These are phyloP conservation scores for Hypholoma sublateritium DNA, from an alignment of 768 basidiomycete genomes.

Conservation along the genomic window DNA sequence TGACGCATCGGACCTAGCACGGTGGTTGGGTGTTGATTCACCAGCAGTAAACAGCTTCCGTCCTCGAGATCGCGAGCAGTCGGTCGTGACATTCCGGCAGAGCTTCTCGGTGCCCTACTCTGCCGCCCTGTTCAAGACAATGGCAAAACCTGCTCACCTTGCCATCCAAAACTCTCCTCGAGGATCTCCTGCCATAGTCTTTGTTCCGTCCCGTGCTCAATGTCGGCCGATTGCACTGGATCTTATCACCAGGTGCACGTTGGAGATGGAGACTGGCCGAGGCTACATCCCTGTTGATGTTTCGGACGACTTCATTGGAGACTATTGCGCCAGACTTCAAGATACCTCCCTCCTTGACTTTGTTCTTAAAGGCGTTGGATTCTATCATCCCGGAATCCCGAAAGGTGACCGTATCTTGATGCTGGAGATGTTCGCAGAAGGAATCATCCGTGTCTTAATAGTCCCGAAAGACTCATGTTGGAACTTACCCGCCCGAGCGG, in stretches of 20 bases:
- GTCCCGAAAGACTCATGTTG: slow-evolving; percentile 84
- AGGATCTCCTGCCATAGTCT: slow-evolving; percentile 66
- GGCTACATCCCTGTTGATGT: slow-evolving; percentile 64
- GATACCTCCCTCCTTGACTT: slow-evolving; percentile 68
- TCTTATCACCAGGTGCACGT: slow-evolving; percentile 83
- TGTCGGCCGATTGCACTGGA: slow-evolving; percentile 76
- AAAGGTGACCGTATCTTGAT: slow-evolving; percentile 69
- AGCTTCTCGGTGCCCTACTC: slow-evolving; percentile 89
- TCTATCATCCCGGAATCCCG: slow-evolving; percentile 76
- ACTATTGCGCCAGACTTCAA: slow-evolving; percentile 55
- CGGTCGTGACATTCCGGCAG: slow-evolving; percentile 64
- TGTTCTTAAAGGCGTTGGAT: slow-evolving; percentile 82
- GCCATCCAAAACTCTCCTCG: slow-evolving; percentile 53
- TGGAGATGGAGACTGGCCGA: slow-evolving; percentile 64
- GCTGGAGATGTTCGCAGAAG: slow-evolving; percentile 80
- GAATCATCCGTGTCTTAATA: slow-evolving; percentile 76
- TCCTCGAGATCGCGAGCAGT: slow-evolving; percentile 80
- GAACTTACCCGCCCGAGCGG: slow-evolving; percentile 83
- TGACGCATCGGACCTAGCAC: slow-evolving; percentile 77
- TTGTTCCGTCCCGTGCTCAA: slow-evolving; percentile 84
- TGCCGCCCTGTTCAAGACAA: slow-evolving; percentile 82
- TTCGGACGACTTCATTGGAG: slow-evolving; percentile 55
- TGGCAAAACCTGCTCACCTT: slow-evolving; percentile 87
- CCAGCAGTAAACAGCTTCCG: slow-evolving; percentile 72
- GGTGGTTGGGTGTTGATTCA: slow-evolving; percentile 77